Evolutionary conservation across 225 moss, liverwort and hornwort species (phyloP).

Genomic region (Bryoerythrophyllum caledonicum): DNA sequence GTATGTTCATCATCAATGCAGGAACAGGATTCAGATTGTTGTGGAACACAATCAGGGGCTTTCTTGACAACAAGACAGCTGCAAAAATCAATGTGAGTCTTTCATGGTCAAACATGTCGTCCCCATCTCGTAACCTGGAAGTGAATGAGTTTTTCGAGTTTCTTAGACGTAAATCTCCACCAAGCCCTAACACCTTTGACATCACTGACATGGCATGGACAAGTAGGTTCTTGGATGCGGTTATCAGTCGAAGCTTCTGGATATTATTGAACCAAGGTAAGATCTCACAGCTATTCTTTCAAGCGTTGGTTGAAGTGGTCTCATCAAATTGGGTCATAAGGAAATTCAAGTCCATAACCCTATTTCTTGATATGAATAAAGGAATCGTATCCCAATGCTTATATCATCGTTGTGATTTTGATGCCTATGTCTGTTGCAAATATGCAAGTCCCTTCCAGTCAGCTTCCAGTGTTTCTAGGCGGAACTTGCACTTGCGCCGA

Average conservation of each 20-base stretch:
- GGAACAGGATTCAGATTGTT: conserved; percentile 77
- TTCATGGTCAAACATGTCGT: not conserved
- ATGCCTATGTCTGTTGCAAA: conserved; percentile 18
- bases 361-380: not conserved
- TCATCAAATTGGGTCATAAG: not conserved
- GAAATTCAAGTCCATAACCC: not conserved
- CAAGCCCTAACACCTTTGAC: not conserved
- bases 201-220: not conserved
- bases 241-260: conserved; percentile 77
- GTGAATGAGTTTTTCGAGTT: not conserved
- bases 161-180: not conserved
- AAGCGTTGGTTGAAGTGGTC: not conserved
- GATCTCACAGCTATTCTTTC: conserved; percentile 1
- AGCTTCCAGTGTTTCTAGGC: conserved; percentile 89
- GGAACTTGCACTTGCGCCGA: conserved; percentile 81
- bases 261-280: conserved; percentile 81
- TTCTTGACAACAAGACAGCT: conserved; percentile 80
- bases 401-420: conserved; percentile 2
- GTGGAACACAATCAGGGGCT: conserved; percentile 77
- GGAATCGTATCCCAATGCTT: not conserved
- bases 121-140: not conserved
- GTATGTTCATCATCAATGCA: conserved; percentile 90
- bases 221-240: conserved; percentile 80
- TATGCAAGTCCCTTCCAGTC: conserved; percentile 48
- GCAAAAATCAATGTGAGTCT: conserved; percentile 72